These are phyloP conservation scores for Pseudopithomyces chartarum DNA, from an alignment of 2,329 filamentous ascomycete genomes.

Conservation along the genomic window DNA sequence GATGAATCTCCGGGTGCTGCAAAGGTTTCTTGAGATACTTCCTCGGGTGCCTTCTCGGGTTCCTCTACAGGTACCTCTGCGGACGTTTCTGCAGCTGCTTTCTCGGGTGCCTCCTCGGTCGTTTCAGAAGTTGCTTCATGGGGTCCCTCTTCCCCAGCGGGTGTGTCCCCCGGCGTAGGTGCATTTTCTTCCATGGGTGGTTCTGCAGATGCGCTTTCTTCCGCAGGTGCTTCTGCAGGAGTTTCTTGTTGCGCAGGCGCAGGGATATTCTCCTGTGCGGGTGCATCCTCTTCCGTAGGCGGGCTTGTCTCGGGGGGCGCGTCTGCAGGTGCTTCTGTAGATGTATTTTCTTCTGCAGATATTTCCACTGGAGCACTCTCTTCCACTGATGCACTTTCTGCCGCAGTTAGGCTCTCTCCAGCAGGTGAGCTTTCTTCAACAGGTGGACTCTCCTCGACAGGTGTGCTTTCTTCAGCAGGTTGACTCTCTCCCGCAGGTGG, in stretches of 20 bases:
- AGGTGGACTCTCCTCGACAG: neutral
- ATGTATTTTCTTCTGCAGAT: neutral
- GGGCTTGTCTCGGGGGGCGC: neutral
- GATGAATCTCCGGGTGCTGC: too few relatives aligned
- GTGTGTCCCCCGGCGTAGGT: neutral
- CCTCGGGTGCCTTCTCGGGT: too few relatives aligned
- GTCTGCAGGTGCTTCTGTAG: neutral
- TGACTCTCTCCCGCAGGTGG: neutral
- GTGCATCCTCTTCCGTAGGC: neutral
- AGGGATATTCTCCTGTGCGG: neutral
- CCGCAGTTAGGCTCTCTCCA: neutral
- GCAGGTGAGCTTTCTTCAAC: neutral
- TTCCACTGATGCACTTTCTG: neutral
- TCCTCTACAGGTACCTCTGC: too few relatives aligned
- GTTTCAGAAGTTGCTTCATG: too few relatives aligned
- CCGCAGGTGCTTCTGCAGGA: neutral
- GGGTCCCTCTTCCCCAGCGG: neutral
- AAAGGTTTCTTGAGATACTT: too few relatives aligned
- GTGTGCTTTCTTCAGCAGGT: slow-evolving; percentile 1
- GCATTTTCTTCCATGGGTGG: neutral
- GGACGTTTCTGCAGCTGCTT: too few relatives aligned
- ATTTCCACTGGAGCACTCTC: neutral
- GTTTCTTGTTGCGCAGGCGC: neutral
- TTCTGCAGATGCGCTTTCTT: neutral
- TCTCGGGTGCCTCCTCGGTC: too few relatives aligned